Base-by-base conservation (phyloP, 768 basidiomycete species). In the Neoboletus subvelutipes region DNA sequence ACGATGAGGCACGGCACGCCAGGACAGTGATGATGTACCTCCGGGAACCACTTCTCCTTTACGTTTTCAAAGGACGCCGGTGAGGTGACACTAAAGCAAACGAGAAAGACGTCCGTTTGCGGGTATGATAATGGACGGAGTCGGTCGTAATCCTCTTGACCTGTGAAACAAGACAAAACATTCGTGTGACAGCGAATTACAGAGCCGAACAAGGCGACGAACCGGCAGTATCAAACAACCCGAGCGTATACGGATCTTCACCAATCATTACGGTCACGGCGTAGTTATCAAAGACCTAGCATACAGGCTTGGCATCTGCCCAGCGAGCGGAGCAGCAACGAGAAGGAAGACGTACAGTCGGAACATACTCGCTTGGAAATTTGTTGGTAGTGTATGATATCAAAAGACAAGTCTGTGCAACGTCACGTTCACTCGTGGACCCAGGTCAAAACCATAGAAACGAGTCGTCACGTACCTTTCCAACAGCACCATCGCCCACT, bases 201-300 rank as follows among this genome's bases (percentile, higher is more conserved):
- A 2, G 33, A 49, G 13, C 40, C 45, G 15, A 52, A 45, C 6
- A 18, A 55, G n/a, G 52, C 11, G 47, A 82, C 90, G 66, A 62
- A 94, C 94, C 94, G 65, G 97, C 97, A 58, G 97, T 99, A 82
- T 99, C 97, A 75, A 98, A 99, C 64, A 99, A 75, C 55, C 97
- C 97, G 70, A 99, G 78, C 62, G 97, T 98, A 75, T 98, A 98
- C 52, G 97, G 96, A 76, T 98, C 96, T 69, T 98, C 97, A 52
- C 96, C 96, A 77, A 99, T 98, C 97, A 99, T 98, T 57, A 99
- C 97, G n/a, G 96, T 98, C 60, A 98, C 97, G 59, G 97, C 97
- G 77, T 95, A 95, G 76, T 96, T 96, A 76, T 96, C 92, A 74
- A 94, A 94, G 57, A 94, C 89, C 91, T 92, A 76, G 58, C 55